These are phyloP conservation scores for Cladophialophora bantiana DNA, from an alignment of 2,329 filamentous ascomycete genomes.

Conservation along the genomic window DNA sequence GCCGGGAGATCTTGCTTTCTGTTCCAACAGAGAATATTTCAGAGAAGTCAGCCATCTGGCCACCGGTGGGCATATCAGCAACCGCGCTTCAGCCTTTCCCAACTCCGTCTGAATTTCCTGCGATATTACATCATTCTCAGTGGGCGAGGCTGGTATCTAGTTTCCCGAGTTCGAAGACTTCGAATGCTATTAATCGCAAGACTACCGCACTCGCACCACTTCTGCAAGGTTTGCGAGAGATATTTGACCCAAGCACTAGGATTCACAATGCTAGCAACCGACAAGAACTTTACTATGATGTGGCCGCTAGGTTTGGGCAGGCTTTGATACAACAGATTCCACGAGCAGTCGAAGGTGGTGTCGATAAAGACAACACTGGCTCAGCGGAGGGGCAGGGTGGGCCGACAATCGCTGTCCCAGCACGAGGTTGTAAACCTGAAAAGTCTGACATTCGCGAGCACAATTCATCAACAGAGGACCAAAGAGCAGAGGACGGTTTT, in stretches of 20 bases:
- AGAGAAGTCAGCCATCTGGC: constrained; percentile 17
- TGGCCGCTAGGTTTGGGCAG: constrained; percentile 27
- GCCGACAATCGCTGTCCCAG: neutral
- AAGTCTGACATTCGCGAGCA: neutral
- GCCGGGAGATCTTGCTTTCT: constrained; percentile 29
- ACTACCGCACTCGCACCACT: constrained; percentile 1
- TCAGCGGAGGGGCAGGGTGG: neutral
- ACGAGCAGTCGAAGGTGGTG: neutral
- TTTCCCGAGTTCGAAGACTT: neutral
- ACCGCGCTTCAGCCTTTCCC: constrained; percentile 22
- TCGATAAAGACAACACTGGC: neutral
- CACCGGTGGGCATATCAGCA: neutral
- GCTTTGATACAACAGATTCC: constrained; percentile 21
- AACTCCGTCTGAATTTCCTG: constrained; percentile 23
- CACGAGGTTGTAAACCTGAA: neutral
- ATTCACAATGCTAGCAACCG: neutral
- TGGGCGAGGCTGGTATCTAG: constrained; percentile 25
- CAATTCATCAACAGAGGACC: neutral
- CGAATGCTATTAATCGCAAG: neutral
- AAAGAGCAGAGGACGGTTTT: neutral
- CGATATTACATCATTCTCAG: constrained; percentile 11
- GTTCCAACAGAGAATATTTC: neutral
- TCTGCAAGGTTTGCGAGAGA: constrained; percentile 9
- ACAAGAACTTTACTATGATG: constrained; percentile 20
- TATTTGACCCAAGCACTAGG: neutral